Percentiles rank a stretch among this genome's conserved stretches.
Evolutionary conservation across 495 filamentous ascomycete species (phyloP).

Genomic region (Xanthoparmelia taractica): DNA sequence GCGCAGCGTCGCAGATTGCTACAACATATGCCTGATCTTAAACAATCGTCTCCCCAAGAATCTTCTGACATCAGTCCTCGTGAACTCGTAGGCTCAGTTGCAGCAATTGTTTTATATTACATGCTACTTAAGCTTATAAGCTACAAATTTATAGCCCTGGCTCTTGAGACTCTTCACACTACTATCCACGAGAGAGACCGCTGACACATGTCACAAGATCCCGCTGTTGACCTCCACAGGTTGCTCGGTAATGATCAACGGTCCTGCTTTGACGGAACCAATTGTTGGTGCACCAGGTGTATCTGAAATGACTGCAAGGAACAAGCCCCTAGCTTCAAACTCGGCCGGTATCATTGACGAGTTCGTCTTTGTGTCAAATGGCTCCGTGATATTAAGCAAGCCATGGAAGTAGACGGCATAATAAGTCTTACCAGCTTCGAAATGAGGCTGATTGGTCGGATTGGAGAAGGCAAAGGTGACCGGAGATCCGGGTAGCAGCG

Average conservation of each 20-base stretch:
- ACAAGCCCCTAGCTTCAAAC: constrained; percentile 44
- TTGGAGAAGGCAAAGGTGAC: constrained; percentile 38
- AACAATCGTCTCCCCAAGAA: too few relatives aligned
- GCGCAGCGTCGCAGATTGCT: too few relatives aligned
- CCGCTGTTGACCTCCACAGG: constrained; percentile 16
- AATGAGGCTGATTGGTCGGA: constrained; percentile 35
- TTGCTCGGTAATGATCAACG: constrained; percentile 33
- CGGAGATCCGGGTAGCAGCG: constrained; percentile 37
- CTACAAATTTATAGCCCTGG: background rate
- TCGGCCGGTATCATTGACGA: constrained; percentile 36
- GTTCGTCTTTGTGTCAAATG: constrained; percentile 35
- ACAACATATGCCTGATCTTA: too few relatives aligned
- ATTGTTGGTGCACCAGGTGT: constrained; percentile 39
- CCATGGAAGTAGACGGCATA: constrained; percentile 49
- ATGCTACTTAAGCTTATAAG: background rate
- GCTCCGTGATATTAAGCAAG: constrained; percentile 37
- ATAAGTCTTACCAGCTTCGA: constrained; percentile 34
- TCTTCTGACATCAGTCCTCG: too few relatives aligned
- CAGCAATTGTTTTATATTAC: background rate
- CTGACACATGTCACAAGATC: background rate
- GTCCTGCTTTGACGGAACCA: constrained; percentile 38
- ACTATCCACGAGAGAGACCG: background rate
- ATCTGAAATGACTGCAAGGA: constrained; percentile 41
- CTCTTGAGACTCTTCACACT: background rate
- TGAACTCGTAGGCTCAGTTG: too few relatives aligned